Base-by-base conservation (phyloP, 495 filamentous ascomycete genomes). In the Talaromyces stipitatus region DNA sequence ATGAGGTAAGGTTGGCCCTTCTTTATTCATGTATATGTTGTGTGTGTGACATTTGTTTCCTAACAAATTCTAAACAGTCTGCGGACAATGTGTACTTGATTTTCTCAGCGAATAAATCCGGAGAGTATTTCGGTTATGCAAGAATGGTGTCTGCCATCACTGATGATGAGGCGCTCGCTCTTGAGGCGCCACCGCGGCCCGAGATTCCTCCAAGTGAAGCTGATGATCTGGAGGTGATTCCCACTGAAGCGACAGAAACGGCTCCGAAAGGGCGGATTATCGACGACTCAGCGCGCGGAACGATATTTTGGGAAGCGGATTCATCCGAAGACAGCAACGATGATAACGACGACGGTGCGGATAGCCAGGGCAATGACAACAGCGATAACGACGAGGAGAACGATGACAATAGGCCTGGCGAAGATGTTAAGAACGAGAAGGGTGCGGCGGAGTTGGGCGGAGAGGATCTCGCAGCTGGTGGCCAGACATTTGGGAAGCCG, bases 101-200 rank as follows among this genome's bases (percentile, higher is more conserved):
- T 23, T 98, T 98, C 69, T 97, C 92, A 12, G 94, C 92, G 11
- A 98, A 97, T 72, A 97, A 97, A 64, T 97, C 94, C 0, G 94
- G 94, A 18, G 94, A 97, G 70, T 98, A 97, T 63, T 97, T 94
- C 69, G 94, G 94, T 23, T 96, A 95, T 61, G 94, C 92, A 12
- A 84, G 89, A 38, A 98, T 97, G 94, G 77, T 78, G 16, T 97
- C 94, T 50, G 78, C 82, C 7, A 96, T 97, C 68, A 82, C 81
- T 62, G 83, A 91, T 54, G 85, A 92, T 62, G 81, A 85, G 26
- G 78, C 80, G 2, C 81, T 86, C 2, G 78, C 84, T 0, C 82
- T 90, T 51, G 78, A 86, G 61, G 65, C 70, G 61, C 72, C 75
- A 3, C 55, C 61, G 6, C 68, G 70, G 14, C 66, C 67, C 1